A percentile compares a stretch with the other conserved stretches of the same genome.
Evolutionary conservation across 2,329 filamentous ascomycete genomes (phyloP).

Genomic region (Cordyceps cicadae): DNA sequence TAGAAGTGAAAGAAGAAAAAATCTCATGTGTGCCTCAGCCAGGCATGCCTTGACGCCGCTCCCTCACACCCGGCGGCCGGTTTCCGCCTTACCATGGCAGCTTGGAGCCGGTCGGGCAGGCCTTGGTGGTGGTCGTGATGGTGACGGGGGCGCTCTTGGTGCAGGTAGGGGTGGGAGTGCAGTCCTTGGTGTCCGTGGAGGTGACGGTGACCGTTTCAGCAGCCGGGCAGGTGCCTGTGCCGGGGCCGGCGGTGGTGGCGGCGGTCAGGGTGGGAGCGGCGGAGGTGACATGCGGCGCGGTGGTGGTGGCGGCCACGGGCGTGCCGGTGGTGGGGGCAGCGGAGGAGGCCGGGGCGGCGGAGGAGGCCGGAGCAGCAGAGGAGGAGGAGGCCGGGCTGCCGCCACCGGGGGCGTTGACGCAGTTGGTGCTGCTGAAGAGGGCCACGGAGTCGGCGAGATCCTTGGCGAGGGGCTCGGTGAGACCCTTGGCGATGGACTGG

Average conservation of each 20-base stretch:
- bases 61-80: no score
- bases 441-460: slow-evolving; percentile 18
- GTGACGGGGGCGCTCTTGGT: slow-evolving; percentile 8
- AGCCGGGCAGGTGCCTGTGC: slow-evolving; percentile 7
- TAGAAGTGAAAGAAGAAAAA: neutral
- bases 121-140: slow-evolving; percentile 7
- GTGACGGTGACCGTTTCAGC: slow-evolving; percentile 10
- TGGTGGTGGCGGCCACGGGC: neutral
- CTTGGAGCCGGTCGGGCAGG: slow-evolving; percentile 11
- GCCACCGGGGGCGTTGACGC: slow-evolving; percentile 18
- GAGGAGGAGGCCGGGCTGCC: neutral
- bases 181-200: slow-evolving; percentile 7
- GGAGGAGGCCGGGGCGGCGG: neutral
- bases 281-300: neutral
- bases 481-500: slow-evolving; percentile 20
- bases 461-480: slow-evolving; percentile 19
- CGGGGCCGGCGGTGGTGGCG: slow-evolving; percentile 8
- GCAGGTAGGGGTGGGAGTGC: slow-evolving; percentile 6
- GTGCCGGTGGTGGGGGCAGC: neutral
- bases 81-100: slow-evolving; percentile 1
- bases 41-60: neutral
- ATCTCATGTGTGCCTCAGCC: neutral
- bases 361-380: neutral
- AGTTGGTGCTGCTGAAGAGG: slow-evolving; percentile 23
- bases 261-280: neutral